These are phyloP conservation scores for Aspergillus novofumigatus DNA, from an alignment of 2,329 filamentous ascomycete genomes.

Conservation along the genomic window DNA sequence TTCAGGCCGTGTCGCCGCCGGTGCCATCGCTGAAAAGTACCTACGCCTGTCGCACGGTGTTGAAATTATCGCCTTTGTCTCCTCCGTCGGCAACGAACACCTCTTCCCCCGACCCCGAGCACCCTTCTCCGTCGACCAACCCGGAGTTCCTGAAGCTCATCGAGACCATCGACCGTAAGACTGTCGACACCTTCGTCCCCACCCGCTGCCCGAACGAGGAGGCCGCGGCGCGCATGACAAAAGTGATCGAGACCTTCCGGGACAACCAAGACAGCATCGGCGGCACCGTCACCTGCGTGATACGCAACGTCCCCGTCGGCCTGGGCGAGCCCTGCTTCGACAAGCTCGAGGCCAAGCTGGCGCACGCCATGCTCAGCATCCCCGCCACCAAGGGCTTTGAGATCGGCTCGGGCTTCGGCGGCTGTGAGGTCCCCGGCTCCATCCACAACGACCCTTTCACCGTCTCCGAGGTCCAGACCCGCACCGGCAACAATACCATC, in stretches of 20 bases:
- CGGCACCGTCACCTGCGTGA: conserved; percentile 90
- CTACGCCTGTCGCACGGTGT: conserved; percentile 73
- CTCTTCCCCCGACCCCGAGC: conserved; percentile 67
- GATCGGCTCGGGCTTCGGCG: conserved; percentile 86
- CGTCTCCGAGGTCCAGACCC: conserved; percentile 38
- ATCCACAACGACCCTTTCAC: conserved; percentile 88
- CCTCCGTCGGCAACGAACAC: conserved; percentile 75
- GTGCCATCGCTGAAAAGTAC: conserved; percentile 92
- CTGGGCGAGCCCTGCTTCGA: conserved; percentile 93
- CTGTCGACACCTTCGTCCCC: conserved; percentile 79
- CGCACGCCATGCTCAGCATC: conserved; percentile 91
- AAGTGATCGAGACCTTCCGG: conserved; percentile 70
- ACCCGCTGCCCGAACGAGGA: conserved; percentile 76
- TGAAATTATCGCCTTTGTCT: conserved; percentile 87
- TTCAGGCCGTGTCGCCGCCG: conserved; percentile 74
- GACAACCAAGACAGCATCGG: conserved; percentile 85
- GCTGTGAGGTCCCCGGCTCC: conserved; percentile 81
- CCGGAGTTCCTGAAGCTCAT: conserved; percentile 74
- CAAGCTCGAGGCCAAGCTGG: conserved; percentile 88
- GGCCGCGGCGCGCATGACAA: conserved; percentile 67
- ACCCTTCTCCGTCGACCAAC: conserved; percentile 67
- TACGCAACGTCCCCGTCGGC: conserved; percentile 77
- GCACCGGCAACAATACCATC: conserved; percentile 10
- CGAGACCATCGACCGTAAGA: conserved; percentile 65
- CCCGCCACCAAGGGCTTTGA: conserved; percentile 95